Conservation (phyloP, 2,329 filamentous ascomycete species). For the Arthrobotrys musiformis region DNA sequence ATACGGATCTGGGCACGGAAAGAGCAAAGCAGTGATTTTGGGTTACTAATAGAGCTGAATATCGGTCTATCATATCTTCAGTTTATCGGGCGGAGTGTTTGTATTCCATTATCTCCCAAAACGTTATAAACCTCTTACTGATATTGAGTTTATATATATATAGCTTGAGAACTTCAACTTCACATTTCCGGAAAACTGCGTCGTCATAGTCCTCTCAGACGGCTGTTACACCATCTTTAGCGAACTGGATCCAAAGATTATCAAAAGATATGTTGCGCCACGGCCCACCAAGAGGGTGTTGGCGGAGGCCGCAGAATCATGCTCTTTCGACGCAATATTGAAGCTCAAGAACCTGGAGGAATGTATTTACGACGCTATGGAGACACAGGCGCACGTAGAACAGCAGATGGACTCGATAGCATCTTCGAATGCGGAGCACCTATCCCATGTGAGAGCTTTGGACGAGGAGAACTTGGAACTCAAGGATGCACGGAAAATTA, state of each 20-base stretch:
- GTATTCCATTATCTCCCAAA: conserved; percentile 51
- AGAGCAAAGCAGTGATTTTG: conserved; percentile 66
- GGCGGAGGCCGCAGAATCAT: conserved; percentile 64
- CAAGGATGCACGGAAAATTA: conserved; percentile 65
- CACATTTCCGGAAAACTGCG: conserved; percentile 71
- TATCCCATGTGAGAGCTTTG: conserved; percentile 30
- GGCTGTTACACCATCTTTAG: conserved; percentile 73
- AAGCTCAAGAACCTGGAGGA: conserved; percentile 74
- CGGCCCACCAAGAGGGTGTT: conserved; percentile 61
- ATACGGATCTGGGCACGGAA: conserved; percentile 71
- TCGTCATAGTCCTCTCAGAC: conserved; percentile 73
- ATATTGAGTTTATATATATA: neutral
- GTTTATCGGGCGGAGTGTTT: conserved; percentile 71
- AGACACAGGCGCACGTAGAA: conserved; percentile 71
- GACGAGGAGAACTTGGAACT: conserved; percentile 59
- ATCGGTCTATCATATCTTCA: conserved; percentile 69
- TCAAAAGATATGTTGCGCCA: conserved; percentile 60
- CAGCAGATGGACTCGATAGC: conserved; percentile 69
- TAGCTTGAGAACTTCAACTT: conserved; percentile 70
- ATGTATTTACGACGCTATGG: conserved; percentile 74
- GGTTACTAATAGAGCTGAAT: conserved; percentile 69
- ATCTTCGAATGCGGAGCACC: conserved; percentile 54
- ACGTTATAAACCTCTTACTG: neutral
- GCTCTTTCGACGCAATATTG: conserved; percentile 74
- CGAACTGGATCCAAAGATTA: conserved; percentile 63